Conservation (phyloP, 2,329 filamentous ascomycete species). For the Colletotrichum sp. region DNA sequence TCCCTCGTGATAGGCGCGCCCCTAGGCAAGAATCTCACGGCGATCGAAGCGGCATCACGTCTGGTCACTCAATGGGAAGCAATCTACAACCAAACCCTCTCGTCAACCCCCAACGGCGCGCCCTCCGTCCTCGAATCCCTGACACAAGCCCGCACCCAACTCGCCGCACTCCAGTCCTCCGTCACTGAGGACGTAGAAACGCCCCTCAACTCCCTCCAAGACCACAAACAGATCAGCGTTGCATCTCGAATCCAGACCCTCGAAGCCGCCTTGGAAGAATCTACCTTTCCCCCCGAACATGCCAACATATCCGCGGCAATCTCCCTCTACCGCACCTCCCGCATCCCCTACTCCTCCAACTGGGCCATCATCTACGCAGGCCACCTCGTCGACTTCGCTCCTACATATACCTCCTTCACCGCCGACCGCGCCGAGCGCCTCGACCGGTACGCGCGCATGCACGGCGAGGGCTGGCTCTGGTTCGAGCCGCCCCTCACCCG, state of each 20-base stretch:
- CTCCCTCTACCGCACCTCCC: constrained; percentile 41
- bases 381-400: constrained; percentile 43
- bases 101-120: constrained; percentile 2
- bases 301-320: constrained; percentile 48
- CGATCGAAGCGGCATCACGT: constrained; percentile 39
- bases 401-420: constrained; percentile 42
- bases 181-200: neutral
- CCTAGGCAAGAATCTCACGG: constrained; percentile 39
- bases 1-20: constrained; percentile 38
- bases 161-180: neutral
- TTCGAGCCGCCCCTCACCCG: constrained; percentile 46
- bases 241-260: constrained; percentile 36
- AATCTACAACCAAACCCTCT: constrained; percentile 31
- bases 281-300: constrained; percentile 38
- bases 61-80: constrained; percentile 40
- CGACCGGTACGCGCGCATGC: constrained; percentile 36
- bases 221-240: constrained; percentile 27
- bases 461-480: constrained; percentile 51
- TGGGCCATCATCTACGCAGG: constrained; percentile 50
- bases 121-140: constrained; percentile 9
- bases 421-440: constrained; percentile 41
- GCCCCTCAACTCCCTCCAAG: constrained; percentile 2
- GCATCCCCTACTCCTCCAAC: constrained; percentile 41
- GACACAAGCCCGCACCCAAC: neutral
- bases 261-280: constrained; percentile 32